Base-by-base conservation (phyloP, 371 early-diverging fungal species). In the Choanephora cucurbitarum region DNA sequence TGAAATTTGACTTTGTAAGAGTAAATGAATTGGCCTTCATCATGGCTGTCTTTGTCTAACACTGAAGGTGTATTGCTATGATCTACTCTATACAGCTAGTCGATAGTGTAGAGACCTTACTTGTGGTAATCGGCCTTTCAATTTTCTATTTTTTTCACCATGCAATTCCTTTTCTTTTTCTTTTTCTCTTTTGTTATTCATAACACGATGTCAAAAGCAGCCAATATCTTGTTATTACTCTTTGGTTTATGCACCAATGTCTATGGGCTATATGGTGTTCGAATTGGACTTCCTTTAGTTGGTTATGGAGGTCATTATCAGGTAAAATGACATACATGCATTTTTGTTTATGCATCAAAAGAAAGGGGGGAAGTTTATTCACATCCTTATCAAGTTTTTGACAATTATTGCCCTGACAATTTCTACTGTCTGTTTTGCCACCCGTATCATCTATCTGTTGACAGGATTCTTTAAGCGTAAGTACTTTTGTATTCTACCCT, bases 271-370 rank as follows among this genome's bases (percentile, higher is more conserved):
- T 48, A 60, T 54, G 60, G 49, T 21, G 43, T 60, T 7, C 22
- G 15, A 5, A 43, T 54, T 23, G 60, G 49, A 15, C 14, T 54
- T 6, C 60, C 60, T 19, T 34, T 54, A 10, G 37, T 43, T 11
- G 59, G 49, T 0, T 64, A 53, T 40, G 60, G 64, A 17, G 64
- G 64, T 7, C 60, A 64, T 50, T 64, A 33, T 34, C 64, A 64
- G 44, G 60, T 60, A 53, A 42, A 14, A 32, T 17, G 10, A 37
- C 19, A 19, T 0, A 11, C 13, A n/a, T 28, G 18, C 14, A 43
- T 1, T 14, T 14, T 14, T 31, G 39, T 40, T n/a, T 44, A 17
- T 28, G 7, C 28, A 28, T 28, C 7, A 44, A 22, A 10, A 22
- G 18, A 17, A 23, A 14, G n/a, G n/a, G n/a, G n/a, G n/a, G n/a